These are phyloP conservation scores for Fennellomyces sp. DNA, from an alignment of 371 early-diverging fungal species.

Conservation along the genomic window DNA sequence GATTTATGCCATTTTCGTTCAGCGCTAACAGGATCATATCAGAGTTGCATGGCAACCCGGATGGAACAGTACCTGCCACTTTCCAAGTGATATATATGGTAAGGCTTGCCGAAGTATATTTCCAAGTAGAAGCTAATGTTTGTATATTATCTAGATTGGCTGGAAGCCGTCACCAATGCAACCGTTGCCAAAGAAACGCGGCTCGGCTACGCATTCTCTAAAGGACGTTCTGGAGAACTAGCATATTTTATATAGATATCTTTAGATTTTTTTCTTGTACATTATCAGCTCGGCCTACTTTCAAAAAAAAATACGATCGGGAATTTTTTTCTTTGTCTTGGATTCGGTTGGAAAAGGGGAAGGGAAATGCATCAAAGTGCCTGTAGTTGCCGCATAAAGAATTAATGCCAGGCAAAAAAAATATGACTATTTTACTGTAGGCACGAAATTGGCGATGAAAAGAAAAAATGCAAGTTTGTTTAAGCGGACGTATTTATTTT, in stretches of 20 bases:
- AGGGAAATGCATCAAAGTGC: too few relatives aligned
- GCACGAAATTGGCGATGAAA: too few relatives aligned
- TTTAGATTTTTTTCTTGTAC: not conserved
- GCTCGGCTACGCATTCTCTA: slow-evolving; percentile 71
- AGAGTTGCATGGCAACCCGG: slow-evolving; percentile 89
- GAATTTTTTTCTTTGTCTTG: not conserved
- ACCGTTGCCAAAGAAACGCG: slow-evolving; percentile 73
- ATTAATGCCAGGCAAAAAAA: too few relatives aligned
- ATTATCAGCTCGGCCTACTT: not conserved
- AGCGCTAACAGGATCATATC: slow-evolving; percentile 7
- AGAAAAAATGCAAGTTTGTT: too few relatives aligned
- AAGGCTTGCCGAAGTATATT: slow-evolving; percentile 22
- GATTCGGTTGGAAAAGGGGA: not conserved
- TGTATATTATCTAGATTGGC: slow-evolving; percentile 63
- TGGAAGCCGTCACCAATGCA: slow-evolving; percentile 85
- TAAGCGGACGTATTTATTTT: too few relatives aligned
- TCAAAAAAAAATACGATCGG: not conserved
- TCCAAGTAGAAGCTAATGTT: slow-evolving; percentile 4
- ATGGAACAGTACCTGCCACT: slow-evolving; percentile 93
- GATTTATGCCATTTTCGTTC: slow-evolving; percentile 1
- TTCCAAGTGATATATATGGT: slow-evolving; percentile 88
- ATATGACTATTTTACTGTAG: too few relatives aligned
- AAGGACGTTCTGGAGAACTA: slow-evolving; percentile 59
- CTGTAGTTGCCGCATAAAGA: too few relatives aligned
- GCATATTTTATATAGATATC: not conserved